These are phyloP conservation scores for Ascochyta koolunga DNA, from an alignment of 2,329 filamentous ascomycete species.

Conservation along the genomic window DNA sequence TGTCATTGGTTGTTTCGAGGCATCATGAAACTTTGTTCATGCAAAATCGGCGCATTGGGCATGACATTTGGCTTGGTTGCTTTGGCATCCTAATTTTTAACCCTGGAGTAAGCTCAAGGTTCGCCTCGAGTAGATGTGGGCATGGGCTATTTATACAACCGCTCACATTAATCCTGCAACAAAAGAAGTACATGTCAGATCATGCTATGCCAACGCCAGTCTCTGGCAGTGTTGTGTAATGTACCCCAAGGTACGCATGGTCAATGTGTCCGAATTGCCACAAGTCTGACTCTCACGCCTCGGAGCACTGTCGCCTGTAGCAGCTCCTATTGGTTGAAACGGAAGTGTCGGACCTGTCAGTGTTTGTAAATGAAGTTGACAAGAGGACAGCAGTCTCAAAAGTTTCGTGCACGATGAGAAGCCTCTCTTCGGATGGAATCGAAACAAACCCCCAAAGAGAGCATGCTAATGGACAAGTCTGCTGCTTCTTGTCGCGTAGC, in stretches of 20 bases:
- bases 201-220: not conserved
- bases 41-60: not conserved
- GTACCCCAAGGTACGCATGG: not conserved
- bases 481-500: not conserved
- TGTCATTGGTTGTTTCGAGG: conserved; percentile 6
- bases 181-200: not conserved
- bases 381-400: conserved; percentile 1
- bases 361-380: not conserved
- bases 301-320: not conserved
- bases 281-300: not conserved
- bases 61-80: not conserved
- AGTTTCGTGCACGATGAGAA: not conserved
- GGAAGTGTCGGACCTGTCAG: not conserved
- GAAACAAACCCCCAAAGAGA: not conserved
- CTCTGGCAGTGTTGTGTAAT: not conserved
- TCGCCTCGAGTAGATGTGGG: conserved; percentile 4
- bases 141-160: not conserved
- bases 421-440: not conserved
- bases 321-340: not conserved
- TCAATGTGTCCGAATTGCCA: not conserved
- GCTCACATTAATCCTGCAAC: not conserved
- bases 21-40: not conserved
- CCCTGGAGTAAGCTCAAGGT: not conserved
- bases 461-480: not conserved
- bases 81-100: not conserved